Percentiles rank a stretch among this genome's conserved stretches.
These are phyloP conservation scores for Candida tibetensis DNA, from an alignment of 805 yeast genomes.

Conservation along the genomic window DNA sequence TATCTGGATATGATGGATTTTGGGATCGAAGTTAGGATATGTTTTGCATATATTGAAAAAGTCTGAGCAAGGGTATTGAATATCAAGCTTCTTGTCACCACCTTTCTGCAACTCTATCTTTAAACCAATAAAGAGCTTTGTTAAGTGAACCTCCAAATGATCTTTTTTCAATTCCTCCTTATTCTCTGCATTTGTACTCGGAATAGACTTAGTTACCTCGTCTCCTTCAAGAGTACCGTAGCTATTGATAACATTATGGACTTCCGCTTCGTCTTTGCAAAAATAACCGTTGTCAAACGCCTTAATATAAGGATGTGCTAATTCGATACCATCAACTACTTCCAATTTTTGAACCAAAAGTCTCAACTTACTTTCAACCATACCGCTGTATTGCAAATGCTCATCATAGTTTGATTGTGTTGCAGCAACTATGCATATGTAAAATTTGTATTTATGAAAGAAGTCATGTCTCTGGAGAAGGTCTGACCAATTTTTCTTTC, in stretches of 20 bases:
- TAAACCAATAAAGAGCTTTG: constrained; percentile 80
- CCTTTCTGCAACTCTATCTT: constrained; percentile 49
- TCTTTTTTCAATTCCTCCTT: constrained; percentile 27
- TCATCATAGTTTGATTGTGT: constrained; percentile 75
- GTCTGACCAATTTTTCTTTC: constrained; percentile 69
- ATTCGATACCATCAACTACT: constrained; percentile 62
- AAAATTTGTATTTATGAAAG: constrained; percentile 81
- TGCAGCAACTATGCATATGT: constrained; percentile 75
- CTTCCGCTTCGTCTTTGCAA: constrained; percentile 23
- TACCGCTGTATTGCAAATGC: constrained; percentile 87
- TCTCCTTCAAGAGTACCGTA: constrained; percentile 64
- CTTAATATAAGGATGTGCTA: constrained; percentile 90
- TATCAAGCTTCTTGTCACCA: constrained; percentile 66
- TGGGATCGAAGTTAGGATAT: constrained; percentile 65
- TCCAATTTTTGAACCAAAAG: constrained; percentile 82
- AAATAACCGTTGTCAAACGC: constrained; percentile 57
- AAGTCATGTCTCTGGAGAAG: constrained; percentile 77
- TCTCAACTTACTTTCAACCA: constrained; percentile 86
- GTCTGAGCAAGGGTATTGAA: constrained; percentile 87
- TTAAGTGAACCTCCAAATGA: constrained; percentile 48
- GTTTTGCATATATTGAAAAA: constrained; percentile 77
- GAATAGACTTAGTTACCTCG: constrained; percentile 25
- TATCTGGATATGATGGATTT: constrained; percentile 57
- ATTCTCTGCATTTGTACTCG: constrained; percentile 13
- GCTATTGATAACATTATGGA: constrained; percentile 49